Percentiles rank a stretch among this genome's conserved stretches.
phyloP scores from a whole-genome alignment of 2,329 filamentous ascomycete genomes.

The Sordariomycetes sp. region DNA sequence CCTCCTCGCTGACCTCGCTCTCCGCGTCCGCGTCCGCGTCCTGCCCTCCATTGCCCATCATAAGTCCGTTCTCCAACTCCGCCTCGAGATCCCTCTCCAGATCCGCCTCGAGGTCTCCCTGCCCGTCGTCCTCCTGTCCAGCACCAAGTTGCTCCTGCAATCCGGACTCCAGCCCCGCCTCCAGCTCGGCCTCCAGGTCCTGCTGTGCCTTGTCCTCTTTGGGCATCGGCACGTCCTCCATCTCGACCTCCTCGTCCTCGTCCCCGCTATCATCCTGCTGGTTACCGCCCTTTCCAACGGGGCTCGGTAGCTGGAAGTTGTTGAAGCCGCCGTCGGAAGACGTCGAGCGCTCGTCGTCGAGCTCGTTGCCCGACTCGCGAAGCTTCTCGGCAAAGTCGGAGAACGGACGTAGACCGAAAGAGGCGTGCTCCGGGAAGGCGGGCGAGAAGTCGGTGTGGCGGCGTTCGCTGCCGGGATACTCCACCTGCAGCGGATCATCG shows the following conservation, averaged over 20 bases:
- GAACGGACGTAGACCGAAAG: slow-evolving; percentile 32
- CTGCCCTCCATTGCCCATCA: slow-evolving; percentile 25
- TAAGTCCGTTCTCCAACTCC: slow-evolving; percentile 45
- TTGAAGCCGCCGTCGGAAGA: slow-evolving; percentile 18
- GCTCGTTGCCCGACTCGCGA: slow-evolving; percentile 33
- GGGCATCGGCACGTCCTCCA: slow-evolving; percentile 10
- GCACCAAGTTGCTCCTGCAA: slow-evolving; percentile 8
- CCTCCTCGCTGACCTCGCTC: slow-evolving; percentile 58
- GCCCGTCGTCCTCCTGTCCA: slow-evolving; percentile 11
- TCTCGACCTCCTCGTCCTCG: slow-evolving; percentile 19
- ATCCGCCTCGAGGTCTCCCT: slow-evolving; percentile 20
- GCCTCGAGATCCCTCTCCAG: slow-evolving; percentile 43
- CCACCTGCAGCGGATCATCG: slow-evolving; percentile 45
- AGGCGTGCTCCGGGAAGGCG: slow-evolving; percentile 27
- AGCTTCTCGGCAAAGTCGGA: slow-evolving; percentile 38
- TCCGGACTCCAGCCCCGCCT: slow-evolving; percentile 8
- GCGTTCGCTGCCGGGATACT: slow-evolving; percentile 44
- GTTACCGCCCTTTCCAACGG: slow-evolving; percentile 23
- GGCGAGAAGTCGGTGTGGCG: slow-evolving; percentile 32
- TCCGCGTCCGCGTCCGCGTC: slow-evolving; percentile 42
- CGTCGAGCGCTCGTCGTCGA: slow-evolving; percentile 30
- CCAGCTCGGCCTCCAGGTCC: slow-evolving; percentile 8
- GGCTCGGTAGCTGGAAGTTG: slow-evolving; percentile 41
- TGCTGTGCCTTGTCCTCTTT: neutral
- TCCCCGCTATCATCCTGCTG: slow-evolving; percentile 15